phyloP scores from a whole-genome alignment of 805 yeast genomes.

The Barnettozyma botsteinii region DNA sequence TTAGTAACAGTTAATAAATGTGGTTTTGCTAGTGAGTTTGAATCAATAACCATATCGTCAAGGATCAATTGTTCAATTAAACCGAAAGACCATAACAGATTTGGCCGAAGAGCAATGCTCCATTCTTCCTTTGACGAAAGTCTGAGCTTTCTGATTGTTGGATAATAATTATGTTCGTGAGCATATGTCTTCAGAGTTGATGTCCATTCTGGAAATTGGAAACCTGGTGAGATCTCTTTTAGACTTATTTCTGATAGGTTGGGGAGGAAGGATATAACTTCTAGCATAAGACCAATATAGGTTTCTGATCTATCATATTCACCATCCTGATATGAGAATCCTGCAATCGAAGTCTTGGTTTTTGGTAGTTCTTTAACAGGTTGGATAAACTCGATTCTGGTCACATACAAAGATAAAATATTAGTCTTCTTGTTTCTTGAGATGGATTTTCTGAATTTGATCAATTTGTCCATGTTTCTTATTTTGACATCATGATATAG shows the following conservation, averaged over 20 bases:
- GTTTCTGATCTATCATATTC: constrained; percentile 12
- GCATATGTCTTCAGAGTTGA: constrained; percentile 24
- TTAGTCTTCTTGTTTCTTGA: constrained; percentile 28
- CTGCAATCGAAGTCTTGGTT: constrained; percentile 17
- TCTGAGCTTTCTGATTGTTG: constrained; percentile 29
- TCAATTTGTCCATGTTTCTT: constrained; percentile 12
- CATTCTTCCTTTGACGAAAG: constrained; percentile 42
- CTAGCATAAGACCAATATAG: constrained; percentile 34
- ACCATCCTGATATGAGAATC: constrained; percentile 20
- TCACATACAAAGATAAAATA: constrained; percentile 20
- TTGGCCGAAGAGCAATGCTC: constrained; percentile 47
- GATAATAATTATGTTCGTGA: constrained; percentile 22
- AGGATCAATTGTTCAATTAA: constrained; percentile 38
- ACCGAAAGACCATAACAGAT: constrained; percentile 41
- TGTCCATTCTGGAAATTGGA: constrained; percentile 33
- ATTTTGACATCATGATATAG: constrained; percentile 33
- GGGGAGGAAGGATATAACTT: constrained; percentile 41
- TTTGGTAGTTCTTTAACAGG: constrained; percentile 15
- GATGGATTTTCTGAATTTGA: constrained; percentile 32
- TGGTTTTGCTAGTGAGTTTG: constrained; percentile 29
- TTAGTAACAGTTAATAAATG: constrained; percentile 20
- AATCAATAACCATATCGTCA: constrained; percentile 44
- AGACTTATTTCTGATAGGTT: constrained; percentile 38
- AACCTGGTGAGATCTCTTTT: constrained; percentile 45
- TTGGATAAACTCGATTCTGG: constrained; percentile 14